Percentiles rank a stretch among this genome's conserved stretches.
Conservation (phyloP, 108 stramenopile genomes). For the Schizochytrium sp. region DNA sequence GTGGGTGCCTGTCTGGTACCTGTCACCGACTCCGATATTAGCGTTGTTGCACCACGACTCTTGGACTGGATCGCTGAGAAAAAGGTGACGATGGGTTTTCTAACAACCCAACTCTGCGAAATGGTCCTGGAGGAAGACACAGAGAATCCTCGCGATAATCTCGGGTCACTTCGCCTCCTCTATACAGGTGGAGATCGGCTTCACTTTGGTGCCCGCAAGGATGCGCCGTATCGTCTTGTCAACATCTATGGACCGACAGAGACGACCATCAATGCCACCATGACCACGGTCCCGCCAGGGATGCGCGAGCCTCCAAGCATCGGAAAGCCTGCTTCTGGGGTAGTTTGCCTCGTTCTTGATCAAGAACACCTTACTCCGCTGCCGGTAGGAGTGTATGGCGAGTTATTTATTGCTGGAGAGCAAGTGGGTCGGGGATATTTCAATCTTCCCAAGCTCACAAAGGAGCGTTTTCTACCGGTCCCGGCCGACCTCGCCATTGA, state of each 20-base stretch:
- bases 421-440: not conserved
- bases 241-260: slow-evolving; percentile 15
- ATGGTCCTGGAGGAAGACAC: slow-evolving; percentile 2
- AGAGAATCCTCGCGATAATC: not conserved
- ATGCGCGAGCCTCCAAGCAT: not conserved
- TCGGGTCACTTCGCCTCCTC: not conserved
- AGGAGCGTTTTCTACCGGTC: not conserved
- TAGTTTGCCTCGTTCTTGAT: not conserved
- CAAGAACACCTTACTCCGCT: not conserved
- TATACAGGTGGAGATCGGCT: slow-evolving; percentile 5
- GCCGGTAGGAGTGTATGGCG: not conserved
- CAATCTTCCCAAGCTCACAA: not conserved
- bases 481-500: not conserved
- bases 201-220: not conserved
- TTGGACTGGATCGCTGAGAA: not conserved
- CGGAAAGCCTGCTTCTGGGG: not conserved
- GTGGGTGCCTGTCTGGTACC: not conserved
- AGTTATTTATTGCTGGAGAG: not conserved
- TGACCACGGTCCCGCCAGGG: not conserved
- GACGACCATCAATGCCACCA: not conserved
- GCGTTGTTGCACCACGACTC: not conserved
- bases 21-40: not conserved
- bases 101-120: not conserved
- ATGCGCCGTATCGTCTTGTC: not conserved
- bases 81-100: not conserved